Percentiles rank a stretch among this genome's conserved stretches.
Conservation (phyloP, 2,329 filamentous ascomycete species). For the Sclerotinia borealis region DNA sequence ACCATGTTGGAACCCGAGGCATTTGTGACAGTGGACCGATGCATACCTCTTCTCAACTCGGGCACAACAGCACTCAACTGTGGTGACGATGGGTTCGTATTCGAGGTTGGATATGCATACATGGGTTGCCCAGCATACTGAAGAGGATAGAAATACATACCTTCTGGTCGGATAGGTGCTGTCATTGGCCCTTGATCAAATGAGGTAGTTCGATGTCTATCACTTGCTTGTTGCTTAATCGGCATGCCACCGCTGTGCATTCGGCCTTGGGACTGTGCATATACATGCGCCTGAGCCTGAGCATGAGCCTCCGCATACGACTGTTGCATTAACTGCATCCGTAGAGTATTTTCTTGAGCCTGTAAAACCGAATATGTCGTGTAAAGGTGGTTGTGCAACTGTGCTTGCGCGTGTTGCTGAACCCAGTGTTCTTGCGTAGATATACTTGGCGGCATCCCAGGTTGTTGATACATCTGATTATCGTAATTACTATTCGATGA, state of each 20-base stretch:
- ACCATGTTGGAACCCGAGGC: conserved; percentile 39
- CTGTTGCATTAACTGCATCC: conserved; percentile 43
- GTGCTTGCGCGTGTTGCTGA: conserved; percentile 31
- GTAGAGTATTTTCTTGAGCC: conserved; percentile 41
- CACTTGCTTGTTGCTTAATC: conserved; percentile 39
- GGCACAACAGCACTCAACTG: conserved; percentile 40
- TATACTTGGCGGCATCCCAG: conserved; percentile 22
- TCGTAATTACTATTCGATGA: conserved; percentile 32
- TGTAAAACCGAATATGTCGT: conserved; percentile 35
- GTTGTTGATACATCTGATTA: conserved; percentile 21
- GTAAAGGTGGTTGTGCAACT: conserved; percentile 34
- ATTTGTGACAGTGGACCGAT: conserved; percentile 46
- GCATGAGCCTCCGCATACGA: conserved; percentile 40
- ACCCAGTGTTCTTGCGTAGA: conserved; percentile 31
- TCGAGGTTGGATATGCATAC: conserved; percentile 45
- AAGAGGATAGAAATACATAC: conserved; percentile 48
- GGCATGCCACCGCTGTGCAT: conserved; percentile 31
- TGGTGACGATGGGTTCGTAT: conserved; percentile 52
- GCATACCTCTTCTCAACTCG: conserved; percentile 52
- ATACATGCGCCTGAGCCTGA: conserved; percentile 35
- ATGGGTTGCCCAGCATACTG: conserved; percentile 38
- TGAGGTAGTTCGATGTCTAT: conserved; percentile 51
- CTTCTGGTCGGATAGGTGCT: conserved; percentile 48
- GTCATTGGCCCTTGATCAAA: conserved; percentile 56
- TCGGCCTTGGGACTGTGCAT: conserved; percentile 37